Conservation (phyloP, 306 rosid genomes). For the Vachellia pachyceras region DNA sequence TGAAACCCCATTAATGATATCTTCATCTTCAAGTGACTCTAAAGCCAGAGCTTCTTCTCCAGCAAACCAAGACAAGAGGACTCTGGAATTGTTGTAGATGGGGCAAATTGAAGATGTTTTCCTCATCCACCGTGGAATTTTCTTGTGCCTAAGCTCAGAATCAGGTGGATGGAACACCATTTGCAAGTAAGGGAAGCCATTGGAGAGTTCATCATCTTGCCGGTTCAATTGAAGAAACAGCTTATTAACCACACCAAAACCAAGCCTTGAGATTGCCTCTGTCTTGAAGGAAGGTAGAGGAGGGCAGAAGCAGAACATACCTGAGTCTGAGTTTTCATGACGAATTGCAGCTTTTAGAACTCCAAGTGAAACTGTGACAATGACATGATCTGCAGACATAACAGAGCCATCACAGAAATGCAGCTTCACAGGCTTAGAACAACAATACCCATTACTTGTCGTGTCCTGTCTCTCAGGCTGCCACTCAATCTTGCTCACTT, state of each 20-base stretch:
- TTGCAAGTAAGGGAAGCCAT: constrained; percentile 65
- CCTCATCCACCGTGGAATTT: constrained; percentile 96
- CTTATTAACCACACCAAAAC: constrained; percentile 98
- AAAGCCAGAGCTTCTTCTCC: constrained; percentile 67
- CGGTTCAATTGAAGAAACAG: constrained; percentile 69
- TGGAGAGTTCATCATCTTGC: not conserved
- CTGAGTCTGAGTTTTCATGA: constrained; percentile 46
- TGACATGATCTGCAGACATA: constrained; percentile 81
- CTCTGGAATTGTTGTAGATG: constrained; percentile 56
- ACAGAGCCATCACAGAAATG: constrained; percentile 76
- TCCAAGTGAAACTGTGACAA: constrained; percentile 88
- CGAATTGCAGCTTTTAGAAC: constrained; percentile 77
- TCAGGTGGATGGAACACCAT: constrained; percentile 74
- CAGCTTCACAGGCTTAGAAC: constrained; percentile 68
- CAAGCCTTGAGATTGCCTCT: constrained; percentile 88
- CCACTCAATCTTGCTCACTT: constrained; percentile 72
- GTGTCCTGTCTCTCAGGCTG: constrained; percentile 6
- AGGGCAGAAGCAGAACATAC: constrained; percentile 67
- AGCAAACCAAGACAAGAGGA: constrained; percentile 68
- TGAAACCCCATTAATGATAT: constrained; percentile 50
- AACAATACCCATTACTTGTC: constrained; percentile 17
- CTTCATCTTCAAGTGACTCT: constrained; percentile 56
- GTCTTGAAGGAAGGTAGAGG: constrained; percentile 80
- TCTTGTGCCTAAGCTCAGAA: constrained; percentile 64
- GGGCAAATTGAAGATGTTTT: constrained; percentile 78